Evolutionary conservation across 1,139 yeast genomes (phyloP), one percentile per base, ranked within the genome.

Genomic region (Entelexis sorbosivorans): DNA sequence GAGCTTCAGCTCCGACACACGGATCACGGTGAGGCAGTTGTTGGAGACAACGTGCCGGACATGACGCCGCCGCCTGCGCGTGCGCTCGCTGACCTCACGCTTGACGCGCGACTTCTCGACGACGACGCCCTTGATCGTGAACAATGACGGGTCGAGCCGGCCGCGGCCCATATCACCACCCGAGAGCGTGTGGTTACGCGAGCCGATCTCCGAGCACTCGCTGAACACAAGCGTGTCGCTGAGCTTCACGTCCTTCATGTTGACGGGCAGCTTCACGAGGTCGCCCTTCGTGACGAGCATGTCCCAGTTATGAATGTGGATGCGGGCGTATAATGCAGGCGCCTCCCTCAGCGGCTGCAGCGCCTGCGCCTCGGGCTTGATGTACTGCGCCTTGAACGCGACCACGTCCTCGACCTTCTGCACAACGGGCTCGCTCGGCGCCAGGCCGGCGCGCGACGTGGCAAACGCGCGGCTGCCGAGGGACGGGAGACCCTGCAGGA

Each of bases 261-360:
- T 77, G 66, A 77, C 88, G 1, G 96, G 96, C 38, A 91, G 69
- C 43, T 80, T 75, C 48, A 91, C 77, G 59, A 74, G 76, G 66
- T 93, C 99, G 20, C 98, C 98, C 59, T 82, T 78, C 20, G 98
- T 88, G 22, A 93, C 94, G 56, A 91, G 72, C 63, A 86, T 89
- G 45, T 94, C 87, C 67, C 88, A 79, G 65, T 82, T 80, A 69
- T 88, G 93, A 45, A 93, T 76, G 61, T 78, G 81, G 60, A 89
- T 76, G 9, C 86, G 74, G 48, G 98, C 98, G 63, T 88, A 91
- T 42, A 91, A 69, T 38, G 64, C 58, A 17, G 63, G 74, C 56
- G 87, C 85, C 53, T 78, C 75, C 63, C 82, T 84, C 57, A 89
- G 69, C 11, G 87, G 80, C 2, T 73, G 67, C 48, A 75, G 62